Evolutionary conservation across 73 alveolate genomes (phyloP).

Genomic region (Paramecium sonneborni): DNA sequence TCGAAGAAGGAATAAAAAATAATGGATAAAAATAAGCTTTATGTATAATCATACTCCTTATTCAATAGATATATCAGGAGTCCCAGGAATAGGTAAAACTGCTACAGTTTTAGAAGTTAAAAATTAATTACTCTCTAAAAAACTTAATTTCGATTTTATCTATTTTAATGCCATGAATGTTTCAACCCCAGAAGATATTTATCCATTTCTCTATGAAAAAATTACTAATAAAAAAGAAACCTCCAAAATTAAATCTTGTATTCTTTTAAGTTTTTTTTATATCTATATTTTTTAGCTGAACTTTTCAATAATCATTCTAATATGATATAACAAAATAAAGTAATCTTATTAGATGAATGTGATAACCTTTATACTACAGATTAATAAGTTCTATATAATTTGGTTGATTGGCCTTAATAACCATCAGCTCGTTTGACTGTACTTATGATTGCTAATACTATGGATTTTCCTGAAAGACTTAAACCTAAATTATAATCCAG

Average conservation of each 20-base stretch:
- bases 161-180: slow-evolving; percentile 67
- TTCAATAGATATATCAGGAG: slow-evolving; percentile 69
- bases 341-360: slow-evolving; percentile 89
- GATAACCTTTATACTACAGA: slow-evolving; percentile 88
- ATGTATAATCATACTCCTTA: not conserved
- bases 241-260: slow-evolving; percentile 4
- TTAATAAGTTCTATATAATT: slow-evolving; percentile 85
- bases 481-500: slow-evolving; percentile 84
- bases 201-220: slow-evolving; percentile 60
- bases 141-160: slow-evolving; percentile 26
- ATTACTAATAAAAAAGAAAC: slow-evolving; percentile 67
- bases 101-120: slow-evolving; percentile 70
- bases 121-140: not conserved
- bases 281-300: slow-evolving; percentile 23
- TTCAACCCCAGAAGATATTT: slow-evolving; percentile 54
- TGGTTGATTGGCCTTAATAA: slow-evolving; percentile 94
- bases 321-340: slow-evolving; percentile 55
- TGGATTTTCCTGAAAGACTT: slow-evolving; percentile 93
- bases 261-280: slow-evolving; percentile 19
- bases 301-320: not conserved
- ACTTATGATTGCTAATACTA: slow-evolving; percentile 93
- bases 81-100: slow-evolving; percentile 81
- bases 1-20: slow-evolving; percentile 67
- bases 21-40: slow-evolving; percentile 71
- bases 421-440: slow-evolving; percentile 80